Conservation (phyloP, 495 filamentous ascomycete species). For the Lichina pygmaea region DNA sequence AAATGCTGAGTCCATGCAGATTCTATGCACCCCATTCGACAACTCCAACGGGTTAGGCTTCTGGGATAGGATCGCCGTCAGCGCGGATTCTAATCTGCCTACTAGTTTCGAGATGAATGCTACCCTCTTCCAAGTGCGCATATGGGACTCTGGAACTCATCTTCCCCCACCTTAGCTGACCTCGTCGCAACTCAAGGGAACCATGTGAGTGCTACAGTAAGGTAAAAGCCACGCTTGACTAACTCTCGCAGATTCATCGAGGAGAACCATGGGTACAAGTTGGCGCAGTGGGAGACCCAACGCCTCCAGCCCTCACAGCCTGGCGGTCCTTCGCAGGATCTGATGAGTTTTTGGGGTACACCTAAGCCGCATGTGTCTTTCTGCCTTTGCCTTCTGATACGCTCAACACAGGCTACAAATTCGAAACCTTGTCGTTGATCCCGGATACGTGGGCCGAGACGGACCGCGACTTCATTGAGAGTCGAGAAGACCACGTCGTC, state of each 20-base stretch:
- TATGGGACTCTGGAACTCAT: neutral
- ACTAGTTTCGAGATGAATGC: slow-evolving; percentile 86
- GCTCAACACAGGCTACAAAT: slow-evolving; percentile 55
- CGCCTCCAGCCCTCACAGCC: slow-evolving; percentile 21
- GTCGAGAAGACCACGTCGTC: slow-evolving; percentile 37
- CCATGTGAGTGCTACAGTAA: slow-evolving; percentile 31
- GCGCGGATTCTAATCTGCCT: slow-evolving; percentile 2
- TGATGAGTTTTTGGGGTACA: slow-evolving; percentile 41
- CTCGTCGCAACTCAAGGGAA: slow-evolving; percentile 24
- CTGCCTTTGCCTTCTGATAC: neutral
- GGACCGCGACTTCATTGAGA: slow-evolving; percentile 49
- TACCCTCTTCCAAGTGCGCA: slow-evolving; percentile 57
- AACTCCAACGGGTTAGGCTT: slow-evolving; percentile 43
- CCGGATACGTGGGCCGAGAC: slow-evolving; percentile 43
- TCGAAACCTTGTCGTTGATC: slow-evolving; percentile 62
- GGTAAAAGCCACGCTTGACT: neutral
- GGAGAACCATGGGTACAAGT: slow-evolving; percentile 51
- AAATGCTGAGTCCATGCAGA: slow-evolving; percentile 19
- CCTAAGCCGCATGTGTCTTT: neutral
- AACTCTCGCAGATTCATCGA: slow-evolving; percentile 52
- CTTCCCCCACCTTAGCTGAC: slow-evolving; percentile 3
- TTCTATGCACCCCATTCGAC: slow-evolving; percentile 64
- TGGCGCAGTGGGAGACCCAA: slow-evolving; percentile 24
- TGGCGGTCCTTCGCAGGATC: slow-evolving; percentile 30
- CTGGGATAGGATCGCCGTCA: neutral